A percentile compares a stretch with the other conserved stretches of the same genome.
Evolutionary conservation across 768 basidiomycete genomes (phyloP).

Genomic region (Amanita rubescens): DNA sequence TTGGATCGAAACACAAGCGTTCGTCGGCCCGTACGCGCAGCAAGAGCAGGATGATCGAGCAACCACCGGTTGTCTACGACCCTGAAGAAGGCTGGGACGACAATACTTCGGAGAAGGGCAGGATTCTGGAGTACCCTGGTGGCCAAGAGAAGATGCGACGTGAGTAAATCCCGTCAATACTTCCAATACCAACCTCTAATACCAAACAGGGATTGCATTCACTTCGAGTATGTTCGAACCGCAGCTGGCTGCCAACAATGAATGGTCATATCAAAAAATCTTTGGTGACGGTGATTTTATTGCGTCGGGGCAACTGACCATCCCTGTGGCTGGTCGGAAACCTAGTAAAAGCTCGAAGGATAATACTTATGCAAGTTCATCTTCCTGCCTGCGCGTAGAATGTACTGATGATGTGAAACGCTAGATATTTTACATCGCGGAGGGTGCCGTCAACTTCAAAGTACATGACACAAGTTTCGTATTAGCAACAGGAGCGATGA

Average conservation of each 20-base stretch:
- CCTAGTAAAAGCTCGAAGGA: conserved; percentile 86
- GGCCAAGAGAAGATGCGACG: conserved; percentile 61
- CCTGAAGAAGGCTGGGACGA: conserved; percentile 86
- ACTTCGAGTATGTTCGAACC: conserved; percentile 64
- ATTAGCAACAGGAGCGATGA: conserved; percentile 77
- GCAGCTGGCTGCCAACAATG: conserved; percentile 47
- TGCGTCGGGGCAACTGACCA: conserved; percentile 80
- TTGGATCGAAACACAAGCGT: conserved; percentile 29
- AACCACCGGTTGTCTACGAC: conserved; percentile 23
- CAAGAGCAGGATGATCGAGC: conserved; percentile 49
- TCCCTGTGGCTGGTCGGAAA: conserved; percentile 77
- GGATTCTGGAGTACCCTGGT: conserved; percentile 61
- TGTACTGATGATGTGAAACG: background rate
- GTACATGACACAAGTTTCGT: conserved; percentile 76
- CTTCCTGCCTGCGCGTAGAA: background rate
- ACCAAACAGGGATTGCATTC: conserved; percentile 64
- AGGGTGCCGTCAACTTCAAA: conserved; percentile 83
- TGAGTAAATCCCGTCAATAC: conserved; percentile 32
- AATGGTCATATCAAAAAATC: conserved; percentile 86
- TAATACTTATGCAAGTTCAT: conserved; percentile 50
- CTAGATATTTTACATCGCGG: conserved; percentile 62
- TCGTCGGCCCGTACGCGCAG: conserved; percentile 37
- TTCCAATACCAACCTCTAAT: conserved; percentile 1
- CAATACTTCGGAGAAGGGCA: conserved; percentile 55
- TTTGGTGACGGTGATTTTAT: conserved; percentile 89